phyloP scores from a whole-genome alignment of 306 rosid species.

The Dicorynia guianensis region DNA sequence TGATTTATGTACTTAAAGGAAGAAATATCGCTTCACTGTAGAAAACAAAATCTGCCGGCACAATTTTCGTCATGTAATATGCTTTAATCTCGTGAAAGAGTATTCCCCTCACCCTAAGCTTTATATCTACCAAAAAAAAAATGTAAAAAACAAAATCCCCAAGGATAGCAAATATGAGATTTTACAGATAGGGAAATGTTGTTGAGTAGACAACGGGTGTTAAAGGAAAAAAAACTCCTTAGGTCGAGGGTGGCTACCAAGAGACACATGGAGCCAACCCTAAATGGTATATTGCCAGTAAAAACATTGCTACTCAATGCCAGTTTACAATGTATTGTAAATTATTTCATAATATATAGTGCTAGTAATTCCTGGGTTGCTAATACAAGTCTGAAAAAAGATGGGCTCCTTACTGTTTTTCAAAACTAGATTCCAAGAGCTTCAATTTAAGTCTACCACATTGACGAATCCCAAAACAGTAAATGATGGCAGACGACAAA shows the following conservation, averaged over 20 bases:
- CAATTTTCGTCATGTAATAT: too few species aligned
- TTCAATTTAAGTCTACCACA: conserved; percentile 25
- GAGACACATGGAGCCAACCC: conserved; percentile 29
- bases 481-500: conserved; percentile 21
- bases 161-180: conserved; percentile 14
- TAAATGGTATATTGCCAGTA: conserved; percentile 25
- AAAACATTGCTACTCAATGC: conserved; percentile 33
- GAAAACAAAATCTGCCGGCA: conserved; percentile 12
- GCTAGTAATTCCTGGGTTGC: not conserved
- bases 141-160: conserved; percentile 3
- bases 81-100: too few species aligned
- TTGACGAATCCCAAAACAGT: conserved; percentile 2
- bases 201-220: not conserved
- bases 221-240: not conserved
- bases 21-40: not conserved
- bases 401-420: not conserved
- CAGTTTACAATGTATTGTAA: not conserved
- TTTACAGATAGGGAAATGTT: conserved; percentile 1
- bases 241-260: conserved; percentile 4
- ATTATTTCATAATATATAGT: too few species aligned
- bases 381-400: not conserved
- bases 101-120: too few species aligned
- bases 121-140: too few species aligned
- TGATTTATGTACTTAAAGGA: not conserved
- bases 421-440: conserved; percentile 24